Base-by-base conservation (phyloP, 2,329 filamentous ascomycete genomes). In the Neodidymelliopsis sp. region DNA sequence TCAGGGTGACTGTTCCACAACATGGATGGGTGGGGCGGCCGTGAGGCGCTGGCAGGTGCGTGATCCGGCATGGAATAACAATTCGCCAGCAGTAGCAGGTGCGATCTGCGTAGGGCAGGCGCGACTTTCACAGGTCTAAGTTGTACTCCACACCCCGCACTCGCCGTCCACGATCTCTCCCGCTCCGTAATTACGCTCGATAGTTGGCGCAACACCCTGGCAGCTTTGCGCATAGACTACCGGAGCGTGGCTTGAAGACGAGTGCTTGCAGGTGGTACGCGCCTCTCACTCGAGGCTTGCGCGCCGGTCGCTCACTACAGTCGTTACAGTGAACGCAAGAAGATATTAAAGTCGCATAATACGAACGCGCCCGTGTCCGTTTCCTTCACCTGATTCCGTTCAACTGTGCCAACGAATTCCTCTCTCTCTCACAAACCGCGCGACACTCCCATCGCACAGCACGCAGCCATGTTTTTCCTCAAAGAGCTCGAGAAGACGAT, bases 401-500 rank as follows among this genome's bases (percentile, higher is more conserved):
- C 47, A 49, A 45, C 27, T 41, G 62, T 61, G 62, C 55, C 45
- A 56, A 41, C 42, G 51, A 46, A 37, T 44, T 42, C 37, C 31
- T 24, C 31, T 52, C 49, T 45, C n/a, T 39, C 16, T 23, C 27
- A 34, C 47, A 34, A n/a, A 31, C 37, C 42, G 20, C 44, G 52
- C 50, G 39, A 18, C 50, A 47, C 52, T 19, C 33, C 27, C 40
- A 15, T 37, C 27, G 47, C 43, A 35, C 49, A 45, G 54, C 41
- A 29, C 43, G 53, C 57, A 75, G 77, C 57, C 64, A 99, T 99
- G 94, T 99, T 97, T 77, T 99, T 99, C 80, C 89, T 99, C 59
- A 91, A 96, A 77, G 93, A 96, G 71, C 88, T 97, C 75, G 91
- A 96, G 78, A 91, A 93, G 71, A 88, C 90, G 70, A 92, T 97